phyloP scores from a whole-genome alignment of 108 stramenopile species.

The Cyclotella choctawhatcheeana region DNA sequence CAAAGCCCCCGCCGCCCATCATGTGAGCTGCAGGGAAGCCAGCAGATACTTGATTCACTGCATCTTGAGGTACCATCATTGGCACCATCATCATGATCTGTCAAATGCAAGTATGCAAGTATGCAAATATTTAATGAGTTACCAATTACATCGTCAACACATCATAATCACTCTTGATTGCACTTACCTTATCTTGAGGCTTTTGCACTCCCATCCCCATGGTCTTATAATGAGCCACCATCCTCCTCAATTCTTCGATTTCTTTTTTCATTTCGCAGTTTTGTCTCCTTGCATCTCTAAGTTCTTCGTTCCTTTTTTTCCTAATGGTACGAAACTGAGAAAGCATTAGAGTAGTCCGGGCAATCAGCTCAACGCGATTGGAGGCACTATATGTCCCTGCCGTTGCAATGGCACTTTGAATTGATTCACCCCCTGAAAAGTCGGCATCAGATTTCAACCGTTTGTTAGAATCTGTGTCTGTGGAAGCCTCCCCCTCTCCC shows the following conservation, averaged over 20 bases:
- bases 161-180: not conserved
- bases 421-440: not conserved
- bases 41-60: slow-evolving; percentile 41
- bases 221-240: slow-evolving; percentile 61
- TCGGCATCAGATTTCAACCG: not conserved
- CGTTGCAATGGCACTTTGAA: slow-evolving; percentile 4
- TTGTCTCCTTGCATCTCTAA: slow-evolving; percentile 17
- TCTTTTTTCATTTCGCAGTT: slow-evolving; percentile 54
- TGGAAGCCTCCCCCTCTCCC: not conserved
- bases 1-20: not conserved
- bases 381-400: slow-evolving; percentile 53
- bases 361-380: slow-evolving; percentile 87
- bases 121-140: not conserved
- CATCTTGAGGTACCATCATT: slow-evolving; percentile 79
- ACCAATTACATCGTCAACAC: not conserved
- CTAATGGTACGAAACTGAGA: slow-evolving; percentile 39
- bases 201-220: slow-evolving; percentile 52
- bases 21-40: slow-evolving; percentile 35
- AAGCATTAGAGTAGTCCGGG: slow-evolving; percentile 61
- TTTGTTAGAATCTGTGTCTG: slow-evolving; percentile 1
- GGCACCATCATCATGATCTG: slow-evolving; percentile 90
- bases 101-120: not conserved
- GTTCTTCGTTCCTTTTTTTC: slow-evolving; percentile 35
- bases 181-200: slow-evolving; percentile 26
- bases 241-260: slow-evolving; percentile 58